Percentiles rank a stretch among this genome's conserved stretches.
These are phyloP conservation scores for Pyrenochaeta sp. DNA, from an alignment of 2,329 filamentous ascomycete genomes.

Conservation along the genomic window DNA sequence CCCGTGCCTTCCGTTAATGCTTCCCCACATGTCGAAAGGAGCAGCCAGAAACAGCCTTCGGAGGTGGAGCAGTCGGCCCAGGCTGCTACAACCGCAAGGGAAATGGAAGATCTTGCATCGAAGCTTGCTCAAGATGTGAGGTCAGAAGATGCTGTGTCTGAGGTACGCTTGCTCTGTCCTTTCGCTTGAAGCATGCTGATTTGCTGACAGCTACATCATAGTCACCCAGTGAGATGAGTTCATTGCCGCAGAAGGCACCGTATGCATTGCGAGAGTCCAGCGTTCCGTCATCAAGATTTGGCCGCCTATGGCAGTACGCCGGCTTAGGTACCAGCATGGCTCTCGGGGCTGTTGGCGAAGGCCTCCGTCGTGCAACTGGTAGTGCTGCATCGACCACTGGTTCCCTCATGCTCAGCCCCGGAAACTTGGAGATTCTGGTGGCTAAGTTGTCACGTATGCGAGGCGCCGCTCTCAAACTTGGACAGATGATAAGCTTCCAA, in stretches of 20 bases:
- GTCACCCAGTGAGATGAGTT: slow-evolving; percentile 39
- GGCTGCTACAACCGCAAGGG: slow-evolving; percentile 34
- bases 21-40: slow-evolving; percentile 38
- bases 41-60: slow-evolving; percentile 19
- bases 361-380: slow-evolving; percentile 80
- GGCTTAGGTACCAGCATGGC: slow-evolving; percentile 95
- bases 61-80: slow-evolving; percentile 16
- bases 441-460: slow-evolving; percentile 94
- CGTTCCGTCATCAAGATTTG: slow-evolving; percentile 86
- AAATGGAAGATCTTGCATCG: slow-evolving; percentile 57
- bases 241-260: slow-evolving; percentile 43
- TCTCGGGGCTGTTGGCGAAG: slow-evolving; percentile 87
- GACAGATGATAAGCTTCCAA: slow-evolving; percentile 98
- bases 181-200: slow-evolving; percentile 49
- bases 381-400: slow-evolving; percentile 66
- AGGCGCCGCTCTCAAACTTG: slow-evolving; percentile 94
- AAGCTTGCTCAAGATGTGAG: slow-evolving; percentile 57
- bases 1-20: slow-evolving; percentile 3
- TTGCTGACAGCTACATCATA: slow-evolving; percentile 54
- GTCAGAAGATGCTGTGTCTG: slow-evolving; percentile 32
- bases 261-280: slow-evolving; percentile 87
- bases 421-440: slow-evolving; percentile 92
- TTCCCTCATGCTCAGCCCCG: slow-evolving; percentile 85
- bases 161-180: slow-evolving; percentile 29
- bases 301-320: slow-evolving; percentile 92